Percentiles rank a stretch among this genome's conserved stretches.
Evolutionary conservation across 2,329 filamentous ascomycete species (phyloP).

Genomic region (Colletotrichum endophyticum): DNA sequence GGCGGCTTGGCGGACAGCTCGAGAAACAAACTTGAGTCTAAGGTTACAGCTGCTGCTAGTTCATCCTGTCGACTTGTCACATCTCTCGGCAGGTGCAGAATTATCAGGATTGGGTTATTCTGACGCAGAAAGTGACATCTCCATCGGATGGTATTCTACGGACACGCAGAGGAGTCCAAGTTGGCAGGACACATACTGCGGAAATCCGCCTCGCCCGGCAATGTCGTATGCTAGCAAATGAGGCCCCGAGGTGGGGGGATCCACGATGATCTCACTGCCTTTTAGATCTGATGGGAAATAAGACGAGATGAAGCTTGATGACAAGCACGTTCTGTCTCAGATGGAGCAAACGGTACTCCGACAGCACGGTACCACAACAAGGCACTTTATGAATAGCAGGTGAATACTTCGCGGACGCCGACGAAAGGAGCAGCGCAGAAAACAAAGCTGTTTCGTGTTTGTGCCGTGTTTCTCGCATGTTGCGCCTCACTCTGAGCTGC

Average conservation of each 20-base stretch:
- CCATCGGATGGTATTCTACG: neutral
- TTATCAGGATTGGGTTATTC: neutral
- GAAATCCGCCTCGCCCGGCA: neutral
- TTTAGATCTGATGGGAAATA: neutral
- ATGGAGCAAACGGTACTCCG: neutral
- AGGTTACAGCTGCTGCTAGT: neutral
- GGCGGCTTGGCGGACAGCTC: neutral
- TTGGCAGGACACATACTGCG: neutral
- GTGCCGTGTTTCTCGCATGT: neutral
- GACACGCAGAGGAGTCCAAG: neutral
- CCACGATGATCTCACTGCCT: slow-evolving; percentile 7
- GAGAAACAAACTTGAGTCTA: neutral
- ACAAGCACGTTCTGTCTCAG: neutral
- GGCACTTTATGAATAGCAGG: neutral
- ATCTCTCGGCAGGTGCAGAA: neutral
- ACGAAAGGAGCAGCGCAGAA: neutral
- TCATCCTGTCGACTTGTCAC: neutral
- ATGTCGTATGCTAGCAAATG: neutral
- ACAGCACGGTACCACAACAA: neutral
- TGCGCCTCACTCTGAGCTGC: slow-evolving; percentile 11
- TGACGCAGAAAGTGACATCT: neutral
- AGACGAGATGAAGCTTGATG: neutral
- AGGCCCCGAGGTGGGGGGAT: neutral
- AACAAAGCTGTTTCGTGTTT: neutral
- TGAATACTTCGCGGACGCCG: neutral